Evolutionary conservation across 805 yeast genomes (phyloP), one percentile per base, ranked within the genome.

Genomic region (Cyberlindnera maritima): DNA sequence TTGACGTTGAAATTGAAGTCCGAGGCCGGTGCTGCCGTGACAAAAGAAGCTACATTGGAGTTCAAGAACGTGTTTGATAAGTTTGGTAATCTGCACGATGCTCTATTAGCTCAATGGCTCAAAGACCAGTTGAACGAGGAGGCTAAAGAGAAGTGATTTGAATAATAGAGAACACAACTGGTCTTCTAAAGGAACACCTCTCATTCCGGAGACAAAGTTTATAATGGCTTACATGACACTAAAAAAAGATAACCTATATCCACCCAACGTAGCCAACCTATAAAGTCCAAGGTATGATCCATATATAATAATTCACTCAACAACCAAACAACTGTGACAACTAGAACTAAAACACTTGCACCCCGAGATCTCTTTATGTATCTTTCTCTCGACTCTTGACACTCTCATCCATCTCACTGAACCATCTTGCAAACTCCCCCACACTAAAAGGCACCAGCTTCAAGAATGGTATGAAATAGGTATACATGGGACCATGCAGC

Each of bases 401-500:
- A 36, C 61, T 53, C 19, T 48, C 61, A 63, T 90, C 97, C 62
- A 91, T 82, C 2, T 90, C 88, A 7, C 91, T 77, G 10, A 79
- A 49, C 47, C 68, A 62, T 40, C 97, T 59, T 1, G 55, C 53
- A 17, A 59, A 41, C 14, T 58, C 55, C 33, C 53, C 57, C 2
- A 87, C 32, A 2, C 79, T 78, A 74, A 82, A 77, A 0, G 97
- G 97, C 33, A 81, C 63, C 0, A 84, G 76, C 54, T 92, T 72
- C 57, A 89, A 59, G 0, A 85, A 39, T 2, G 96, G 91, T 31
- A 88, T 63, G 49, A 85, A 70, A 52, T 80, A 75, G 3, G 88
- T 88, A 62, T 89, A 91, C 21, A 83, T 67, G 0, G 97, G 97
- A 34, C 79, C 64, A 53, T 77, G 78, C 25, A 91, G 71, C 44